Evolutionary conservation across 2,329 filamentous ascomycete species (phyloP).

Genomic region (Colletotrichum camelliae): DNA sequence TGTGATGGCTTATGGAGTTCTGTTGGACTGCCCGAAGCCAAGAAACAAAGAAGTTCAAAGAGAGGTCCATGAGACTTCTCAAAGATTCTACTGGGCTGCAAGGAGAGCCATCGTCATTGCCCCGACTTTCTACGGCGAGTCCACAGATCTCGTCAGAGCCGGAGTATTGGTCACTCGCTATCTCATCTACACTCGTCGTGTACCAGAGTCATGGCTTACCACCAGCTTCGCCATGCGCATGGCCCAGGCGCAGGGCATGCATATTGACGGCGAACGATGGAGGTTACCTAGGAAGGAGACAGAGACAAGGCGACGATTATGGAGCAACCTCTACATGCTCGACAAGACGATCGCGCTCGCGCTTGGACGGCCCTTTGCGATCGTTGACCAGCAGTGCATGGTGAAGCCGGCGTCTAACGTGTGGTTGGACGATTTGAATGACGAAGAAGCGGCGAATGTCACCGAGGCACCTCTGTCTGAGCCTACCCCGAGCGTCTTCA

Average conservation of each 20-base stretch:
- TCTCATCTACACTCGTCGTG: constrained; percentile 41
- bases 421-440: constrained; percentile 39
- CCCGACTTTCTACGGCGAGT: constrained; percentile 46
- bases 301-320: constrained; percentile 41
- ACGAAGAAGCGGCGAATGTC: constrained; percentile 31
- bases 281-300: constrained; percentile 38
- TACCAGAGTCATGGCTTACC: constrained; percentile 45
- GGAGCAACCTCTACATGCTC: constrained; percentile 43
- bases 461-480: constrained; percentile 30
- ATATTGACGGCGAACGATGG: constrained; percentile 46
- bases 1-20: constrained; percentile 41
- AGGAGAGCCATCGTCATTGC: constrained; percentile 44
- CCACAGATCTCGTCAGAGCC: constrained; percentile 42
- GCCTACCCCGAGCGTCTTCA: constrained; percentile 38
- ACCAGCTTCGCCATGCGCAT: constrained; percentile 47
- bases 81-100: constrained; percentile 46
- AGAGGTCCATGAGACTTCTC: constrained; percentile 40
- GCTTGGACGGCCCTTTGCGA: constrained; percentile 43
- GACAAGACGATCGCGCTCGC: constrained; percentile 45
- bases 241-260: constrained; percentile 47
- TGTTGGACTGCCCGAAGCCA: constrained; percentile 37
- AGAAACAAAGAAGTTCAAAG: constrained; percentile 37
- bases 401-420: constrained; percentile 41
- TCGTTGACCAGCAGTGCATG: constrained; percentile 42
- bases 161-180: constrained; percentile 44